Conservation (phyloP, 2,329 filamentous ascomycete species). For the Phialocephala sp. region DNA sequence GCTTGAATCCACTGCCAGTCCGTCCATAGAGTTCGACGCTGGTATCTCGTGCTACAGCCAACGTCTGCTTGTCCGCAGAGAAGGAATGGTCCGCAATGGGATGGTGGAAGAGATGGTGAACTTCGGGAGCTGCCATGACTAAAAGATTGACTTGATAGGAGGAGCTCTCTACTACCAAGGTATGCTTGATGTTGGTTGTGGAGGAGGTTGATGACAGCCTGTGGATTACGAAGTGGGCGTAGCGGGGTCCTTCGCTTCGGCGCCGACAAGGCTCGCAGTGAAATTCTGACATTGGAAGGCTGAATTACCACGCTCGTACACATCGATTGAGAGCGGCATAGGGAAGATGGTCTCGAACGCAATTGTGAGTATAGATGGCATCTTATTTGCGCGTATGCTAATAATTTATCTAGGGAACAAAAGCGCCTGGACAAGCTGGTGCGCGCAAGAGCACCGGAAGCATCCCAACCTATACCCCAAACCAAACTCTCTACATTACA, state of each 20-base stretch:
- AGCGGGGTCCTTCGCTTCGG: conserved; percentile 15
- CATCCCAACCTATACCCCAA: conserved; percentile 66
- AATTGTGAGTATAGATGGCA: conserved; percentile 15
- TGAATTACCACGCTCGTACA: neutral
- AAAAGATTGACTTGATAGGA: conserved; percentile 68
- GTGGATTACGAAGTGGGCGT: conserved; percentile 19
- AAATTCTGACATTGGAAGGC: conserved; percentile 1
- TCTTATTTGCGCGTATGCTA: neutral
- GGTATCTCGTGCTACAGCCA: conserved; percentile 91
- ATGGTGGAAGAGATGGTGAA: conserved; percentile 95
- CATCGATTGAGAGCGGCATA: neutral
- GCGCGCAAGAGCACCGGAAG: conserved; percentile 44
- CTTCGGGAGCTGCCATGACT: conserved; percentile 82
- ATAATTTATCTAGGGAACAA: conserved; percentile 36
- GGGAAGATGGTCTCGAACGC: conserved; percentile 1
- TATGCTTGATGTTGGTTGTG: conserved; percentile 16
- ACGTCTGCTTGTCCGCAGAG: conserved; percentile 84
- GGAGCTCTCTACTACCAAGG: conserved; percentile 96
- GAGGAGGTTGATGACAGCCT: conserved; percentile 16
- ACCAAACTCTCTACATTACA: conserved; percentile 87
- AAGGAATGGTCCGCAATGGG: conserved; percentile 98
- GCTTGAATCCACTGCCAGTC: conserved; percentile 74
- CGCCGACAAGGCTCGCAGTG: conserved; percentile 12
- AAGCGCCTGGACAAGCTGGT: conserved; percentile 42
- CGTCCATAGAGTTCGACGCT: conserved; percentile 86